phyloP scores from a whole-genome alignment of 2,329 filamentous ascomycete genomes.

The Mollisia scopiformis region DNA sequence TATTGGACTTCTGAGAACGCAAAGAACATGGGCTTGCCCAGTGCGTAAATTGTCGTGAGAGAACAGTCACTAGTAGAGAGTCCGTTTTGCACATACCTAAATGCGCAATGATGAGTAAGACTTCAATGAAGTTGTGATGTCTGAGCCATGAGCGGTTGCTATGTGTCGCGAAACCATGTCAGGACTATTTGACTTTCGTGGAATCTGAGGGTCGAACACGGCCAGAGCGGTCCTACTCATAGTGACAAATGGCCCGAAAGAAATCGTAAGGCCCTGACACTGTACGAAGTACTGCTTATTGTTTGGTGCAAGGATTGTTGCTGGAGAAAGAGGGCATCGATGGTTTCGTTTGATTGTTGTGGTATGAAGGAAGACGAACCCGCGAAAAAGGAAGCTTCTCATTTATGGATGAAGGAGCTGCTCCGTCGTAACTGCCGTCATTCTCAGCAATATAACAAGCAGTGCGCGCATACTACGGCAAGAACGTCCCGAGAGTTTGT shows the following conservation, averaged over 20 bases:
- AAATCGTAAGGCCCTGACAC: neutral
- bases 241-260: neutral
- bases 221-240: neutral
- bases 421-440: neutral
- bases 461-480: too few relatives aligned
- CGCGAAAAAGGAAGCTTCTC: neutral
- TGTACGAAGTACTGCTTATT: neutral
- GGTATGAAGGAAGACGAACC: neutral
- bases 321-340: neutral
- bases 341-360: neutral
- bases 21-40: neutral
- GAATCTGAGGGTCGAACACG: neutral
- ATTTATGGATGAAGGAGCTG: neutral
- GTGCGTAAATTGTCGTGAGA: neutral
- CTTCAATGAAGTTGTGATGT: neutral
- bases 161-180: neutral
- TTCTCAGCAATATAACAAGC: neutral
- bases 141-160: neutral
- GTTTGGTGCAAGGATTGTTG: neutral
- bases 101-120: neutral
- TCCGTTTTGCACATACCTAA: neutral
- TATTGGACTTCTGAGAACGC: neutral
- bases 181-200: neutral
- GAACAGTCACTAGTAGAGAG: neutral
- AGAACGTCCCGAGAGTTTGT: too few relatives aligned